Conservation (phyloP, 192 early-diverging fungal species). For the Borealophlyctis nickersoniae region DNA sequence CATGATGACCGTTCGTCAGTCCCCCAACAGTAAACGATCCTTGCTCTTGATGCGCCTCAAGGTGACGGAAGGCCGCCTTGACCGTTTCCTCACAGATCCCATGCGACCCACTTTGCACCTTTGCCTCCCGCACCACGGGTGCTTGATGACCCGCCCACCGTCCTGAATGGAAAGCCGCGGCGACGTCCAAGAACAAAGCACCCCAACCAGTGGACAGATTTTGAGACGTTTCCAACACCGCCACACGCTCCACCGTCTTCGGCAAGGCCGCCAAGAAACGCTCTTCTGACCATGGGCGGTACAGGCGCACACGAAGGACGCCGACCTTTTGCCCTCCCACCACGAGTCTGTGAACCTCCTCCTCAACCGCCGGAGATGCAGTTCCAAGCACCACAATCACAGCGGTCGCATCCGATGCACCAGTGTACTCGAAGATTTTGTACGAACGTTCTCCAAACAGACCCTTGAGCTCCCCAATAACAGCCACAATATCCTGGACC, state of each 20-base stretch:
- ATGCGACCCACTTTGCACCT: slow-evolving; percentile 3
- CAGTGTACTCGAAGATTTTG: slow-evolving; percentile 75
- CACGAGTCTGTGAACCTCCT: slow-evolving; percentile 45
- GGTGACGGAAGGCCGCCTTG: slow-evolving; percentile 28
- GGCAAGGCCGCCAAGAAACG: slow-evolving; percentile 72
- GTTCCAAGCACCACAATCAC: slow-evolving; percentile 78
- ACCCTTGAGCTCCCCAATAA: slow-evolving; percentile 58
- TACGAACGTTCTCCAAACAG: slow-evolving; percentile 45
- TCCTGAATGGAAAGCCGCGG: slow-evolving; percentile 62
- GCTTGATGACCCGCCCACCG: slow-evolving; percentile 45
- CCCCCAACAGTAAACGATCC: slow-evolving; percentile 21
- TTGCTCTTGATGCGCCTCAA: slow-evolving; percentile 19
- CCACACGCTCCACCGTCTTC: slow-evolving; percentile 51
- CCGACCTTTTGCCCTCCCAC: slow-evolving; percentile 51
- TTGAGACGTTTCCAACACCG: slow-evolving; percentile 66
- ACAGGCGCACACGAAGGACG: slow-evolving; percentile 71
- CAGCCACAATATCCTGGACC: slow-evolving; percentile 49
- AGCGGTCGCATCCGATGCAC: slow-evolving; percentile 62
- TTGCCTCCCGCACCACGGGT: slow-evolving; percentile 36
- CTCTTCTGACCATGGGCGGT: slow-evolving; percentile 78
- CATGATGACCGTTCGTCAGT: slow-evolving; percentile 30
- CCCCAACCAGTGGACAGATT: slow-evolving; percentile 66
- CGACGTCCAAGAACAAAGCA: slow-evolving; percentile 82
- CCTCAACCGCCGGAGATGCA: slow-evolving; percentile 44
- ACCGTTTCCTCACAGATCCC: slow-evolving; percentile 4